Evolutionary conservation across 2,329 filamentous ascomycete genomes (phyloP).

Genomic region (Calonectria hawksworthii): DNA sequence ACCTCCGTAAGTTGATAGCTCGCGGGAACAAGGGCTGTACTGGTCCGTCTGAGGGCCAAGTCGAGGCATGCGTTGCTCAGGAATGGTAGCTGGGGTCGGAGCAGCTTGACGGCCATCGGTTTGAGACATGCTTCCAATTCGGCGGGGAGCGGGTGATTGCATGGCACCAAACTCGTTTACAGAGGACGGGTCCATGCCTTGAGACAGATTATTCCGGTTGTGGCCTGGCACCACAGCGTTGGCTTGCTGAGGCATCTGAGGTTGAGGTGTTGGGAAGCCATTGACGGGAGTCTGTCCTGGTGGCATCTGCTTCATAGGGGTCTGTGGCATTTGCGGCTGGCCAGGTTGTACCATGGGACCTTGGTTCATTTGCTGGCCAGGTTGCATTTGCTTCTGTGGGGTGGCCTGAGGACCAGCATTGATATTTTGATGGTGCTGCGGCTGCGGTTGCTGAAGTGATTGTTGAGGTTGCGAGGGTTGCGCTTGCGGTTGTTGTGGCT

Average conservation of each 20-base stretch:
- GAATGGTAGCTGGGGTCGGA: slow-evolving; percentile 33
- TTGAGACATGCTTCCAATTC: slow-evolving; percentile 58
- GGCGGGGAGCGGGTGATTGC: slow-evolving; percentile 60
- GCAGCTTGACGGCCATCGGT: slow-evolving; percentile 48
- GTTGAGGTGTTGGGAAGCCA: slow-evolving; percentile 54
- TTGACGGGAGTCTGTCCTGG: slow-evolving; percentile 55
- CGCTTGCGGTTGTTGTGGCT: slow-evolving; percentile 51
- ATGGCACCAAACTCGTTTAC: slow-evolving; percentile 57
- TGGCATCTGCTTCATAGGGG: slow-evolving; percentile 60
- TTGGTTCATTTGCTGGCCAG: slow-evolving; percentile 48
- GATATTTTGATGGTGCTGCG: slow-evolving; percentile 50
- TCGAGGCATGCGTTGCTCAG: slow-evolving; percentile 53
- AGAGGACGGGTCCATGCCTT: slow-evolving; percentile 59
- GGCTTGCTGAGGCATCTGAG: slow-evolving; percentile 42
- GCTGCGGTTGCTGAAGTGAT: slow-evolving; percentile 53
- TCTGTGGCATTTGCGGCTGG: slow-evolving; percentile 49
- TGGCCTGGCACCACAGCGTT: slow-evolving; percentile 52
- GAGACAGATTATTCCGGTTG: slow-evolving; percentile 65
- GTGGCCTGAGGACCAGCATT: slow-evolving; percentile 45
- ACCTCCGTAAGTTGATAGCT: slow-evolving; percentile 76
- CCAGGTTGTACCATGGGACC: slow-evolving; percentile 54
- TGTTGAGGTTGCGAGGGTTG: slow-evolving; percentile 50
- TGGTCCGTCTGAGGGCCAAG: slow-evolving; percentile 63
- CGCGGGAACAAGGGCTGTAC: slow-evolving; percentile 68
- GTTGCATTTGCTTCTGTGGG: slow-evolving; percentile 53